These are phyloP conservation scores for Podospora comata DNA, from an alignment of 495 filamentous ascomycete species.

Conservation along the genomic window DNA sequence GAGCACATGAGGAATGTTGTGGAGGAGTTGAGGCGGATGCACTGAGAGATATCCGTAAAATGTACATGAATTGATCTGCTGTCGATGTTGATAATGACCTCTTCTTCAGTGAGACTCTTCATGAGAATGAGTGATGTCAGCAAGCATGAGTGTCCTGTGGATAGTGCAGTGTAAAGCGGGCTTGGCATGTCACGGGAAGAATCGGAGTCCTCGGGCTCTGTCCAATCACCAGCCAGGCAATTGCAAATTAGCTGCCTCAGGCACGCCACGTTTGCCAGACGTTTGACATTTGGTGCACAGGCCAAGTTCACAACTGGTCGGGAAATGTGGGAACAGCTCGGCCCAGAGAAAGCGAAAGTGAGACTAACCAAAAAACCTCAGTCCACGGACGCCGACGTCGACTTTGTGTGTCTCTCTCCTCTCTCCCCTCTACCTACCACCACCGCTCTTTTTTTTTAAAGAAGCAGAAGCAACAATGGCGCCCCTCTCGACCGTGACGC, in stretches of 20 bases:
- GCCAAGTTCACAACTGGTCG: slow-evolving; percentile 13
- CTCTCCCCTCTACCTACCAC: slow-evolving; percentile 5
- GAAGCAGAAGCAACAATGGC: slow-evolving; percentile 37
- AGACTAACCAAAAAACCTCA: slow-evolving; percentile 9
- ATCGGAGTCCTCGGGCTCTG: slow-evolving; percentile 14
- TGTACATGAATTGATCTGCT: not conserved
- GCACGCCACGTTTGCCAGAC: slow-evolving; percentile 19
- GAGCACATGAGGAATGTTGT: slow-evolving; percentile 70
- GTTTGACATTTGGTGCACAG: slow-evolving; percentile 1
- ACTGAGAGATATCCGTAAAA: slow-evolving; percentile 36
- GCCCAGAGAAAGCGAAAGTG: slow-evolving; percentile 30
- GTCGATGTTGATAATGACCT: no score
- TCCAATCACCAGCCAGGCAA: slow-evolving; percentile 31
- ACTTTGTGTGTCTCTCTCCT: not conserved
- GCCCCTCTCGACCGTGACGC: slow-evolving; percentile 46
- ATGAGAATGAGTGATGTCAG: slow-evolving; percentile 6
- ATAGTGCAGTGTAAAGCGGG: not conserved
- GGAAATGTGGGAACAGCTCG: slow-evolving; percentile 38
- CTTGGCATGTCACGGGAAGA: slow-evolving; percentile 25
- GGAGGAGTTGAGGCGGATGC: slow-evolving; percentile 69
- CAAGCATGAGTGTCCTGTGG: not conserved
- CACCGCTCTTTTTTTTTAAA: slow-evolving; percentile 1
- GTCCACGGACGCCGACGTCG: slow-evolving; percentile 13
- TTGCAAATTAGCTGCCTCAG: slow-evolving; percentile 32
- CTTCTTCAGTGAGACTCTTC: not conserved